Conservation (phyloP, 208 protist genomes). For the Wallacemonas sp. region DNA sequence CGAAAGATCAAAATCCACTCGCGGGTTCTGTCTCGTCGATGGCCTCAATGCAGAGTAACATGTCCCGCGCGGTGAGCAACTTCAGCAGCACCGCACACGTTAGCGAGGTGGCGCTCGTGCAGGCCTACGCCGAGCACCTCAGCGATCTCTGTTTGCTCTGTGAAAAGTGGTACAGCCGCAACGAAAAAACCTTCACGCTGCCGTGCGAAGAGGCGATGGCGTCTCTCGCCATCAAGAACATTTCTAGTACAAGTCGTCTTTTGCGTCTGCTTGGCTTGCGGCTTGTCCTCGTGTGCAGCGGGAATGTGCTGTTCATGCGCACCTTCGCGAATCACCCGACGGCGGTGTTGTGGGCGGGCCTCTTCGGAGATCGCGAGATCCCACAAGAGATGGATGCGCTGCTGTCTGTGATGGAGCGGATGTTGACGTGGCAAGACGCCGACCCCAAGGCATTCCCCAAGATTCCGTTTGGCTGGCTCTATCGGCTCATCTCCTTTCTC, state of each 20-base stretch:
- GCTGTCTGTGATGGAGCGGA: constrained; percentile 54
- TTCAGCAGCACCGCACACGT: background rate
- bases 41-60: constrained; percentile 3
- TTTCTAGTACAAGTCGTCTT: constrained; percentile 76
- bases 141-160: constrained; percentile 74
- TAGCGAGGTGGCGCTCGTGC: background rate
- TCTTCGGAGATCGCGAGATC: constrained; percentile 77
- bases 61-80: constrained; percentile 9
- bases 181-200: constrained; percentile 64
- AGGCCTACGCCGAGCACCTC: constrained; percentile 58
- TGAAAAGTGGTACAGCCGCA: constrained; percentile 68
- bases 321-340: constrained; percentile 27
- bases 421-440: constrained; percentile 48
- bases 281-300: constrained; percentile 49
- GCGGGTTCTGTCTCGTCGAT: constrained; percentile 5
- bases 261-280: constrained; percentile 80
- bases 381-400: constrained; percentile 64
- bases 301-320: constrained; percentile 47
- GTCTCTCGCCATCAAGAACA: constrained; percentile 29
- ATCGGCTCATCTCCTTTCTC: constrained; percentile 69
- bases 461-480: constrained; percentile 83
- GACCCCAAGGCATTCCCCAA: constrained; percentile 49
- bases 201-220: constrained; percentile 43
- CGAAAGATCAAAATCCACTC: constrained; percentile 14
- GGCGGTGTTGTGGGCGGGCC: constrained; percentile 46